Percentiles rank a stretch among this genome's conserved stretches.
phyloP scores from a whole-genome alignment of 768 basidiomycete species.

The Kwoniella sp. region DNA sequence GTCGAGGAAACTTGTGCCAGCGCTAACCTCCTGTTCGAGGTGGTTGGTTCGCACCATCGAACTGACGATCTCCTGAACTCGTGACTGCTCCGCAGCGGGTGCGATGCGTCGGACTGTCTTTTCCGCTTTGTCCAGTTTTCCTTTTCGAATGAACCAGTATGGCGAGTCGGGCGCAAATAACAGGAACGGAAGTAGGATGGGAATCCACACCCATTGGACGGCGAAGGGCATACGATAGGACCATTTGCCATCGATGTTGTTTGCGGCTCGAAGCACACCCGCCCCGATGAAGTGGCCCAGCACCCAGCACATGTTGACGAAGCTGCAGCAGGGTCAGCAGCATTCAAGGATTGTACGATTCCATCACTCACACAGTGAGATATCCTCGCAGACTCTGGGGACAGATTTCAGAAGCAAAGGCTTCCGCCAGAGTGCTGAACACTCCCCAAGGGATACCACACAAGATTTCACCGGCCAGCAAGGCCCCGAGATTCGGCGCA shows the following conservation, averaged over 20 bases:
- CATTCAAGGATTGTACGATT: too few species aligned
- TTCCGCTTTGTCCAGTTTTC: slow-evolving; percentile 34
- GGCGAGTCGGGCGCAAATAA: slow-evolving; percentile 45
- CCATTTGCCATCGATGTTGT: slow-evolving; percentile 18
- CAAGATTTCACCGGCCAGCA: slow-evolving; percentile 38
- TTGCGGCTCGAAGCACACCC: slow-evolving; percentile 30
- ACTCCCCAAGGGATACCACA: slow-evolving; percentile 46
- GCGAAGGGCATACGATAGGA: slow-evolving; percentile 30
- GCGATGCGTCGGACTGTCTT: slow-evolving; percentile 21
- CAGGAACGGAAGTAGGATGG: slow-evolving; percentile 29
- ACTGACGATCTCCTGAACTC: slow-evolving; percentile 24
- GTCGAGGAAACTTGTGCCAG: slow-evolving; percentile 36
- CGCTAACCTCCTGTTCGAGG: slow-evolving; percentile 33
- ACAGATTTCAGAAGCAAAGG: slow-evolving; percentile 47
- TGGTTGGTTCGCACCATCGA: slow-evolving; percentile 47
- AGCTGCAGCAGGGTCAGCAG: slow-evolving; percentile 35
- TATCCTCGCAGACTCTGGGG: slow-evolving; percentile 44
- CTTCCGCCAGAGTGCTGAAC: slow-evolving; percentile 45
- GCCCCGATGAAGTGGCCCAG: slow-evolving; percentile 47
- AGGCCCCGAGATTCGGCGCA: slow-evolving; percentile 23
- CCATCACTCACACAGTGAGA: slow-evolving; percentile 33
- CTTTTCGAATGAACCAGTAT: slow-evolving; percentile 35
- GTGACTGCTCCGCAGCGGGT: slow-evolving; percentile 11
- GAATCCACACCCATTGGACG: slow-evolving; percentile 46
- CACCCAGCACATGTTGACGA: slow-evolving; percentile 51